Evolutionary conservation across 805 yeast genomes (phyloP).

Genomic region (Ogataea kodamae): DNA sequence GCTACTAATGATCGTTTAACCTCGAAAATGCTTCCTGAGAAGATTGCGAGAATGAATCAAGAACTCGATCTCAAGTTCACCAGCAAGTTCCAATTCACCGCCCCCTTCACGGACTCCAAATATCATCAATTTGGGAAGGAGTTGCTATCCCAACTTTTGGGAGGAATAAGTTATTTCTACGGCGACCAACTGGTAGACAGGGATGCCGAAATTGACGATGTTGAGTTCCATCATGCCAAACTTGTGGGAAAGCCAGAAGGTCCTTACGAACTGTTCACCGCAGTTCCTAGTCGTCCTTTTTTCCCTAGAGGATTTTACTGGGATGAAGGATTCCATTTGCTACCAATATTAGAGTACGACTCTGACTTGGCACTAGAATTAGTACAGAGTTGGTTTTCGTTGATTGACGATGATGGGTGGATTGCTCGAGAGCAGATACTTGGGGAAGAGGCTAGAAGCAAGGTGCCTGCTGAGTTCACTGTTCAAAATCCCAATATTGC

Average conservation of each 20-base stretch:
- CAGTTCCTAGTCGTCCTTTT: slow-evolving; percentile 89
- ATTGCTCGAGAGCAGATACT: slow-evolving; percentile 92
- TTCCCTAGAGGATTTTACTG: slow-evolving; percentile 97
- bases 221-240: slow-evolving; percentile 53
- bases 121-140: slow-evolving; percentile 67
- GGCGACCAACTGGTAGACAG: slow-evolving; percentile 85
- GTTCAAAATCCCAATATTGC: slow-evolving; percentile 88
- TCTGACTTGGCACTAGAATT: slow-evolving; percentile 78
- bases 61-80: slow-evolving; percentile 53
- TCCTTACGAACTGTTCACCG: slow-evolving; percentile 70
- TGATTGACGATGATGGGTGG: slow-evolving; percentile 93
- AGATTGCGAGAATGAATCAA: slow-evolving; percentile 32
- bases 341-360: slow-evolving; percentile 80
- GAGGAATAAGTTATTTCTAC: slow-evolving; percentile 85
- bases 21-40: slow-evolving; percentile 35
- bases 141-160: slow-evolving; percentile 75
- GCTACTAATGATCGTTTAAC: slow-evolving; percentile 38
- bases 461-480: slow-evolving; percentile 80
- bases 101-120: slow-evolving; percentile 48
- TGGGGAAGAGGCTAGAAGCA: slow-evolving; percentile 84
- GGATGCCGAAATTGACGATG: slow-evolving; percentile 62
- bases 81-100: slow-evolving; percentile 44
- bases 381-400: slow-evolving; percentile 78
- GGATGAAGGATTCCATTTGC: slow-evolving; percentile 96
- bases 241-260: slow-evolving; percentile 62